Base-by-base conservation (phyloP, 176 grass and related monocot species). In the Musa itinerans region DNA sequence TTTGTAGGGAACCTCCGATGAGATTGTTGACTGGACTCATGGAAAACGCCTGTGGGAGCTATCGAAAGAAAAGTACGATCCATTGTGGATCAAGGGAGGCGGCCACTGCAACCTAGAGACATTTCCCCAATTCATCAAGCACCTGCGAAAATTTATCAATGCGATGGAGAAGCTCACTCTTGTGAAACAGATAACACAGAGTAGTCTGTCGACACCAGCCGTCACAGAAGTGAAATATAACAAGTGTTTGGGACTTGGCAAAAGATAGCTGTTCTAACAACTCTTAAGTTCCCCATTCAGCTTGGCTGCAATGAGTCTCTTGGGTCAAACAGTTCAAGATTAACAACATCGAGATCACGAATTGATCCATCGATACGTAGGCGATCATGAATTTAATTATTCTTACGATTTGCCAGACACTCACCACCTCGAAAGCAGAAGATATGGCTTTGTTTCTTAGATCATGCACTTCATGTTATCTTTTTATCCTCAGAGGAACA, bases 71-170 rank as follows among this genome's bases (percentile, higher is more conserved):
- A 98, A 98, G 71, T 93, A 91, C 26, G 95, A 98, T 54, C 95
- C 95, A 2, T 61, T 98, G 7, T 98, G 95, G 95, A 20, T 98
- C 9, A 93, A 90, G 61, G 95, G 95, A 22, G 95, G 95, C 0
- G 90, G 90, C 1, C 95, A 98, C 75, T 98, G 95, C 81, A 98
- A 98, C 68, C 80, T 98, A 76, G 95, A 98, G 68, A 93, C 95
- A 0, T 98, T 91, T 22, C 90, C 95, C 0, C 88, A 98, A 56
- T 98, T 93, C 54, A 98, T 98, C 78, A 87, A 87, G 58, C 95
- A 98, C 74, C 59, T 98, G 53, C 63, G 84, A 54, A 98, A 87
- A 85, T 98, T 98, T 59, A 82, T 91, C 26, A 87, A 64, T 73
- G 84, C 86, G 11, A 98, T 98, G 95, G 90, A 98, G 84, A 97